Conservation (phyloP, 192 early-diverging fungal genomes). For the Linnemannia zychae region DNA sequence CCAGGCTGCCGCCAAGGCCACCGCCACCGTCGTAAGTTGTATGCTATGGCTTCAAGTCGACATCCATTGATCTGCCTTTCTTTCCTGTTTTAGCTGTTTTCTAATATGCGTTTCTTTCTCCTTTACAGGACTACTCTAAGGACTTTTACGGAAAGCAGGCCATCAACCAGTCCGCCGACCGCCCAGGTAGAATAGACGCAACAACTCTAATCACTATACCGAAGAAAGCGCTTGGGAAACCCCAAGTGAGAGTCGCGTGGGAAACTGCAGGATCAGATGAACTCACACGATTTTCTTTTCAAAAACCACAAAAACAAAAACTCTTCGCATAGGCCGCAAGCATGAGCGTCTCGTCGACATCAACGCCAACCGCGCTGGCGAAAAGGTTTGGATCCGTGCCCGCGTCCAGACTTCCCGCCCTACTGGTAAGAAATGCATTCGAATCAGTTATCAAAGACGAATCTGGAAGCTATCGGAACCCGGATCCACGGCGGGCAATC, state of each 20-base stretch:
- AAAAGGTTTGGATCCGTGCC: conserved; percentile 87
- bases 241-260: neutral
- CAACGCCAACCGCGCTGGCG: conserved; percentile 70
- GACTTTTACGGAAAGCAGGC: conserved; percentile 90
- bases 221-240: neutral
- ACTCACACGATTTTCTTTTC: neutral
- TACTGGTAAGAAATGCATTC: conserved; percentile 66
- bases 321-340: conserved; percentile 59
- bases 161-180: conserved; percentile 87
- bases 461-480: neutral
- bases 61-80: neutral
- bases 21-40: conserved; percentile 26
- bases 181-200: conserved; percentile 66
- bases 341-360: conserved; percentile 80
- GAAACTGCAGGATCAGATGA: neutral
- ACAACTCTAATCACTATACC: neutral
- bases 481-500: neutral
- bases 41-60: neutral
- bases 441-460: neutral
- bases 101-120: neutral
- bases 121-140: conserved; percentile 79
- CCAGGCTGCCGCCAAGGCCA: conserved; percentile 67
- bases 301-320: no score
- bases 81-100: conserved; percentile 30
- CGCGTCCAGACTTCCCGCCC: conserved; percentile 92